Evolutionary conservation across 164 flowering plant genomes (phyloP).

Genomic region (Litsea cubeba): DNA sequence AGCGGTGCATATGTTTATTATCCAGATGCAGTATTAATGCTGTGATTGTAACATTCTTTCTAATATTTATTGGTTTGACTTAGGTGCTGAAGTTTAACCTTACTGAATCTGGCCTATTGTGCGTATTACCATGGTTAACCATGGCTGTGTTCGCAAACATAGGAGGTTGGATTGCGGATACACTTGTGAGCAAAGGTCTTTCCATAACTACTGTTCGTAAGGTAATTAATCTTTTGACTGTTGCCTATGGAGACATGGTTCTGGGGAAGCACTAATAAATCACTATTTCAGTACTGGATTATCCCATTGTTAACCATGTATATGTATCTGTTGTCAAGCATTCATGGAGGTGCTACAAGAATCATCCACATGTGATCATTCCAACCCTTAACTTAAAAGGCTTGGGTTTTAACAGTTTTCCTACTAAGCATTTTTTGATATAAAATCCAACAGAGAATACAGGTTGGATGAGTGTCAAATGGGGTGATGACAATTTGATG

Average conservation of each 20-base stretch:
- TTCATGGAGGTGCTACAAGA: not conserved
- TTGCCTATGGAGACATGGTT: not conserved
- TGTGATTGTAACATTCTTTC: not conserved
- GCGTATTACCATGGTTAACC: constrained; percentile 97
- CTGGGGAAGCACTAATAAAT: not conserved
- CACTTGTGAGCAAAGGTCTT: constrained; percentile 88
- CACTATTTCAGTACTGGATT: no score
- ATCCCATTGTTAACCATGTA: no score
- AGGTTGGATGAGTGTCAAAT: no score
- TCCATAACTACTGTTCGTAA: constrained; percentile 89
- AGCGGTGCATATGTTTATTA: no score
- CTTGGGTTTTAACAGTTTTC: no score
- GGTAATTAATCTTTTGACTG: constrained; percentile 38
- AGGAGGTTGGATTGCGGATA: constrained; percentile 99
- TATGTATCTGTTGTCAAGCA: not conserved
- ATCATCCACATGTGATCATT: no score
- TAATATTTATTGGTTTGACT: constrained; percentile 4
- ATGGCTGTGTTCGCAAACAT: constrained; percentile 97
- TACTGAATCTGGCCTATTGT: constrained; percentile 89
- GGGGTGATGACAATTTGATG: no score
- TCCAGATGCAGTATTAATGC: no score
- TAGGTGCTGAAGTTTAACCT: constrained; percentile 99
- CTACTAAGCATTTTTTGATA: no score
- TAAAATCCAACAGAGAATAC: no score
- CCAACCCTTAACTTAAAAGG: no score